phyloP scores from a whole-genome alignment of 2,329 filamentous ascomycete species.

The Neofusicoccum sp. region DNA sequence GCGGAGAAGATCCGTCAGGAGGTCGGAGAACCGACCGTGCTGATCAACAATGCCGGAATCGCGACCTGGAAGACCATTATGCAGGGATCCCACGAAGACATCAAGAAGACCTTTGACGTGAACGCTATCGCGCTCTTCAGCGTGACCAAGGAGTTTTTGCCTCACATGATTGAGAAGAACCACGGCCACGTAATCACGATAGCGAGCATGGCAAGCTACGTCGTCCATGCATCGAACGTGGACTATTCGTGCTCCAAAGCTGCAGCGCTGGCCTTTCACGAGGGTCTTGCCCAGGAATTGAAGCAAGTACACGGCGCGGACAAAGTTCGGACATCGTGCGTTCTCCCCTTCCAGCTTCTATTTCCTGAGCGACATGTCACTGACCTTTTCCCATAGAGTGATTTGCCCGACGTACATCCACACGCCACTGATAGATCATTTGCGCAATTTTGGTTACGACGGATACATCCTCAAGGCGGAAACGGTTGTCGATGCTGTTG shows the following conservation, averaged over 20 bases:
- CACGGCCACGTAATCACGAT: constrained; percentile 60
- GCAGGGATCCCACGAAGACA: constrained; percentile 31
- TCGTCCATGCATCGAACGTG: constrained; percentile 46
- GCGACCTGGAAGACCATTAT: constrained; percentile 34
- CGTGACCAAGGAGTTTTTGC: constrained; percentile 37
- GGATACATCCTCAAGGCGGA: constrained; percentile 39
- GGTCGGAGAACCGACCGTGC: constrained; percentile 33
- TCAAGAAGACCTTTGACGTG: constrained; percentile 40
- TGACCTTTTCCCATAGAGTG: constrained; percentile 18
- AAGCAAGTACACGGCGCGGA: constrained; percentile 39
- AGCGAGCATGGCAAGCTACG: constrained; percentile 52
- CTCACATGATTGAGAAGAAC: constrained; percentile 37
- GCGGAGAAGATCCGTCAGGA: constrained; percentile 28
- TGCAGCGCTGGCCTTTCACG: constrained; percentile 56
- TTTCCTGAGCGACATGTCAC: background rate
- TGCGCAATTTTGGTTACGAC: constrained; percentile 29
- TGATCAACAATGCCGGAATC: constrained; percentile 42
- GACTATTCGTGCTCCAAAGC: constrained; percentile 58
- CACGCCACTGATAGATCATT: constrained; percentile 40
- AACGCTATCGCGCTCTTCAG: constrained; percentile 39
- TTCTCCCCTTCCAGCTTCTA: background rate
- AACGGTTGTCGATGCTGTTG: constrained; percentile 44
- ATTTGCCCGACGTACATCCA: constrained; percentile 47
- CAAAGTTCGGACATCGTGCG: background rate
- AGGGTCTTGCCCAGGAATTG: constrained; percentile 47